Evolutionary conservation across 139 green algal species (phyloP).

Genomic region (Tetradesmus lagerheimii): DNA sequence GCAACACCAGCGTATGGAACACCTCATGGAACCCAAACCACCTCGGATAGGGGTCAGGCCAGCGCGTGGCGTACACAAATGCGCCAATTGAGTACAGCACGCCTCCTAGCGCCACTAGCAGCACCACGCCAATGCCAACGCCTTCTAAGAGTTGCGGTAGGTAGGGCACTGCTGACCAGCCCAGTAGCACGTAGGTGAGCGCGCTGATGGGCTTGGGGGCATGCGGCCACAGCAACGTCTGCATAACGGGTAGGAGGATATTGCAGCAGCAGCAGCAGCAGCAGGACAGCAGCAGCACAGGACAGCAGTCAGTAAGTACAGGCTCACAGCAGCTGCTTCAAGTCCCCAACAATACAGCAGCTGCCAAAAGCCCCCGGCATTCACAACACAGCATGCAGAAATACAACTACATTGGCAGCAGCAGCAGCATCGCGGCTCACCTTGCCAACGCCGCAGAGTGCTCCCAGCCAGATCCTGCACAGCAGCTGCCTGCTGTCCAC

Average conservation of each 20-base stretch:
- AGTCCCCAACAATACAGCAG: too few species aligned
- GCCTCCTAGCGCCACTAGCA: slow-evolving; percentile 15
- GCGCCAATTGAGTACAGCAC: slow-evolving; percentile 28
- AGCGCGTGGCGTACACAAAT: slow-evolving; percentile 1
- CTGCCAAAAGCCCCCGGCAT: too few species aligned
- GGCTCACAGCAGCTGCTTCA: too few species aligned
- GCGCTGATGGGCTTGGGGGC: not conserved
- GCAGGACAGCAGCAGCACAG: not conserved
- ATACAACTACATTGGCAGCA: not conserved
- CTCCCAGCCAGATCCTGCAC: slow-evolving; percentile 4
- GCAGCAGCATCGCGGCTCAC: not conserved
- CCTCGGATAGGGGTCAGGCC: slow-evolving; percentile 16
- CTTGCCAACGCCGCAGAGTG: not conserved
- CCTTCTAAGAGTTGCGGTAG: not conserved
- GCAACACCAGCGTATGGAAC: slow-evolving; percentile 29
- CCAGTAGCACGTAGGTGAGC: slow-evolving; percentile 3
- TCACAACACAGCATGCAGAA: not conserved
- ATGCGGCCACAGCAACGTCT: slow-evolving; percentile 8
- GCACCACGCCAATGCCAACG: slow-evolving; percentile 7
- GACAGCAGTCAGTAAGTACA: not conserved
- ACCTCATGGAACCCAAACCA: slow-evolving; percentile 41
- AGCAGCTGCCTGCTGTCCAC: not conserved
- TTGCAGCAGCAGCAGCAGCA: not conserved
- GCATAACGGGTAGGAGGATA: not conserved
- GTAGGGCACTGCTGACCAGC: slow-evolving; percentile 26